Base-by-base conservation (phyloP, 805 yeast genomes). In the Myxozyma sirexii region DNA sequence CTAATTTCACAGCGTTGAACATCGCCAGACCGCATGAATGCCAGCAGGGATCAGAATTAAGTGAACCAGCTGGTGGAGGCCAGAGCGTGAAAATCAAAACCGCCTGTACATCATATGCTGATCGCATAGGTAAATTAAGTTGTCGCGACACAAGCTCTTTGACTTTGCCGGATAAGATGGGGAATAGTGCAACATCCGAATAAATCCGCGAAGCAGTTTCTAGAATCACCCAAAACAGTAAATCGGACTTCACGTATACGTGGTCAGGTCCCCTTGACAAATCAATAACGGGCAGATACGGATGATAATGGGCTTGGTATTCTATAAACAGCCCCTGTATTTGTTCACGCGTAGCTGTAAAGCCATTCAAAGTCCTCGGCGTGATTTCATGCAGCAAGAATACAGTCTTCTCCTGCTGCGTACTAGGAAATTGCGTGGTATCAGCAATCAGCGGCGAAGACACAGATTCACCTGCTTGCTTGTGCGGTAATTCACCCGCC, bases 1-100 rank as follows among this genome's bases (percentile, higher is more conserved):
- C 98, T 15, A 93, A 88, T 56, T 97, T 77, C 35, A 92, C 87
- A 0, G 97, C 98, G 70, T 90, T 97, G 73, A 89, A 90, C 68
- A 91, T 79, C 3, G 98, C 98, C 47, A 90, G 85, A 0, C 97
- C 98, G 23, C 90, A 86, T 0, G 97, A 90, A 71, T 88, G 90
- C 96, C 97, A 93, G 3, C 96, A 87, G 6, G 97, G 87, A 71
- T 94, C 98, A 0, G 98, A 97, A 73, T 96, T 88, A 48, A 94
- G 79, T 0, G 97, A 91, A 0, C 98, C 90, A 0, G 97, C 90
- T 39, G 92, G 80, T 2, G 97, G 97, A 0, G 98, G 98, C 99
- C 98, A 93, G 71, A 87, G 84, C 0, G 97, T 87, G 73, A 88
- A 90, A 1, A 93, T 76, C 27, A 93, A 75, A 64, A 93, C 87